These are phyloP conservation scores for Paraconiothyrium brasiliense DNA, from an alignment of 2,329 filamentous ascomycete genomes.

Conservation along the genomic window DNA sequence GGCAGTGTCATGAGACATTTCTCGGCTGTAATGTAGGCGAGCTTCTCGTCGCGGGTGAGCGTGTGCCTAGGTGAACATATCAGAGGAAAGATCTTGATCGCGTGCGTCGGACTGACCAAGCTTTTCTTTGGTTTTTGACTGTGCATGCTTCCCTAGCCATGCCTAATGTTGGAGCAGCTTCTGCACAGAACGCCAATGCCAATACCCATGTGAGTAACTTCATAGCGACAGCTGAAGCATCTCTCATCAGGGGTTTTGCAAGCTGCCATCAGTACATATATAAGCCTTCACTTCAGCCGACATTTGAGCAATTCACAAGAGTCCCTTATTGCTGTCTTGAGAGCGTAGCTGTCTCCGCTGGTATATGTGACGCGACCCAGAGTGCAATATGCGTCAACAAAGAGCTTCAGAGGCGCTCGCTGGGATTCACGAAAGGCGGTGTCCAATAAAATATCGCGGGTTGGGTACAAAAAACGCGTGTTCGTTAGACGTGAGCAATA, in stretches of 20 bases:
- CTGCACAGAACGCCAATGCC: not conserved
- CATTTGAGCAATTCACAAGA: too few relatives aligned
- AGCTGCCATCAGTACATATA: not conserved
- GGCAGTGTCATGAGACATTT: constrained; percentile 17
- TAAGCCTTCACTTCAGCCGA: not conserved
- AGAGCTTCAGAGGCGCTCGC: too few relatives aligned
- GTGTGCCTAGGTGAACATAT: constrained; percentile 5
- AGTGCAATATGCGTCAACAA: too few relatives aligned
- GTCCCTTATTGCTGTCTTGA: too few relatives aligned
- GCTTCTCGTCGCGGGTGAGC: constrained; percentile 14
- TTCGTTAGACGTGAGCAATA: not conserved
- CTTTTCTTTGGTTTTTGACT: constrained; percentile 2
- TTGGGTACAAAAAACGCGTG: not conserved
- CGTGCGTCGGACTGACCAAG: constrained; percentile 3
- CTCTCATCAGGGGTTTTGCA: not conserved
- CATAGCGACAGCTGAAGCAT: not conserved
- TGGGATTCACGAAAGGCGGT: not conserved
- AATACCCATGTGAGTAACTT: not conserved
- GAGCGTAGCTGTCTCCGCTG: too few relatives aligned
- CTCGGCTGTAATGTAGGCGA: constrained; percentile 16
- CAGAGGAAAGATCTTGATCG: not conserved
- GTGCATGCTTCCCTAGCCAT: not conserved
- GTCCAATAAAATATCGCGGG: not conserved
- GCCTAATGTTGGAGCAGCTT: not conserved
- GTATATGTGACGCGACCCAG: too few relatives aligned